phyloP scores from a whole-genome alignment of 148 eudicot genomes.

The Polygonum maritimum region DNA sequence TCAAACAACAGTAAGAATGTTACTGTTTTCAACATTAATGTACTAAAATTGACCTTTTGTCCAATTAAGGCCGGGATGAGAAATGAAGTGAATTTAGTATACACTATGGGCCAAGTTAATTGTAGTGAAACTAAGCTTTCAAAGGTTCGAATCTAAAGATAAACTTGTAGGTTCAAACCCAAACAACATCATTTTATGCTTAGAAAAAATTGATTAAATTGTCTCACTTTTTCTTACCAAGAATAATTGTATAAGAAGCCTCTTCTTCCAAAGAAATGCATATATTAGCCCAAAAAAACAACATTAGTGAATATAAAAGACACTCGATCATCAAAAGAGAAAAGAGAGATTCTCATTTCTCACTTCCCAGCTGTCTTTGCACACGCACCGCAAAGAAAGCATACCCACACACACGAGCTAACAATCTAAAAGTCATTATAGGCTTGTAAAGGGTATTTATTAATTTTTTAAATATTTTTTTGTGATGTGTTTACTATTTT shows the following conservation, averaged over 20 bases:
- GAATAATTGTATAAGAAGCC: not conserved
- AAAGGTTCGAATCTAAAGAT: slow-evolving; percentile 2
- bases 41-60: not conserved
- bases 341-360: not conserved
- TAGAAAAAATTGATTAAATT: slow-evolving; percentile 4
- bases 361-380: slow-evolving; percentile 2
- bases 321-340: not conserved
- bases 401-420: not conserved
- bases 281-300: not conserved
- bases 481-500: no score
- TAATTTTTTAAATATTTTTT: no score
- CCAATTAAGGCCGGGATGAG: not conserved
- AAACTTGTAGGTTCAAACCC: slow-evolving; percentile 8
- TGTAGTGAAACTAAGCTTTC: not conserved
- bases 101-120: not conserved
- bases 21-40: not conserved
- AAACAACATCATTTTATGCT: not conserved
- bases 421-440: not conserved
- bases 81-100: not conserved
- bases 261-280: not conserved
- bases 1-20: no score
- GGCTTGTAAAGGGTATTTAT: not conserved
- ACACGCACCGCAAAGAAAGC: not conserved
- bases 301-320: not conserved
- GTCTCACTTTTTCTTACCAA: not conserved